Evolutionary conservation across 176 grass and related monocot genomes (phyloP).

Genomic region (Guadua angustifolia): DNA sequence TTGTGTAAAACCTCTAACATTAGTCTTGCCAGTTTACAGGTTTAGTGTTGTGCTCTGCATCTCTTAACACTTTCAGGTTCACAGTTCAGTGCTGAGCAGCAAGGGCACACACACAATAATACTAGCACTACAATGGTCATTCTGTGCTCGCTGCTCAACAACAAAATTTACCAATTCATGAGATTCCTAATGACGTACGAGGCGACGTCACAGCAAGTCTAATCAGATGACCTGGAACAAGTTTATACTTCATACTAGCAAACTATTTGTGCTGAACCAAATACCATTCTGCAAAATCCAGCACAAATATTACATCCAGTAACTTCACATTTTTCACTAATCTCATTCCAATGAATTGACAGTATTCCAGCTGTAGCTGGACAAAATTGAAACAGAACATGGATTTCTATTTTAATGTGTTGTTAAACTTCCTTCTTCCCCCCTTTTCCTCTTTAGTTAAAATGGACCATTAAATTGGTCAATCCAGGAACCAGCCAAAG

Average conservation of each 20-base stretch:
- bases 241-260: neutral
- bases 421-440: neutral
- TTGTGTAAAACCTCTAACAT: neutral
- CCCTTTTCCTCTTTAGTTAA: slow-evolving; percentile 17
- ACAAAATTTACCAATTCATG: neutral
- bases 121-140: neutral
- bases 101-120: neutral
- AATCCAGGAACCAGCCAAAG: slow-evolving; percentile 66
- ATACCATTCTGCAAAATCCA: slow-evolving; percentile 7
- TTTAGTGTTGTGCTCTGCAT: neutral
- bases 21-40: neutral
- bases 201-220: slow-evolving; percentile 3
- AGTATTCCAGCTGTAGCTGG: slow-evolving; percentile 32
- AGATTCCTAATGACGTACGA: neutral
- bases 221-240: neutral
- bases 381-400: neutral
- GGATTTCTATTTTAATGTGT: neutral
- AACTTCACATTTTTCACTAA: slow-evolving; percentile 4
- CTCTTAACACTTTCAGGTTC: neutral
- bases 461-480: slow-evolving; percentile 43
- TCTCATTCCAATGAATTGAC: slow-evolving; percentile 31
- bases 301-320: neutral
- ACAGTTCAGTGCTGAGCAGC: slow-evolving; percentile 3
- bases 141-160: neutral
- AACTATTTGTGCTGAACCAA: neutral